Evolutionary conservation across 2,329 filamentous ascomycete species (phyloP), one percentile per base, ranked within the genome.

Genomic region (Parafenestella ontariensis): DNA sequence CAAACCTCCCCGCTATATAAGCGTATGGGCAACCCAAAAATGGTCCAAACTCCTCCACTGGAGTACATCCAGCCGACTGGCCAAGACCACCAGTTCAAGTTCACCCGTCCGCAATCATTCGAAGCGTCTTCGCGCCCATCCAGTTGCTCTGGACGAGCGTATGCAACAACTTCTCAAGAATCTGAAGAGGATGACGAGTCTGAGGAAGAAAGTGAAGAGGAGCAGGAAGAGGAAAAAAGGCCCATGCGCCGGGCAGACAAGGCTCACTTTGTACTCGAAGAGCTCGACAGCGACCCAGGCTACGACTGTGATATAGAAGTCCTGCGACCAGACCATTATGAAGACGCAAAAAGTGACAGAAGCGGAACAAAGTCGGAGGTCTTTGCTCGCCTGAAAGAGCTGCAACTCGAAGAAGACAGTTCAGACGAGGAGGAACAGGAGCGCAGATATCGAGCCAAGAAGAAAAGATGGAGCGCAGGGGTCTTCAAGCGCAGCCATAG

Each of bases 401-500:
- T 79, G 33, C 65, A 74, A 24, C 73, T 77, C 49, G 58, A 67
- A 18, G 66, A 62, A 54, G 68, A 67, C 13, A 71, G 68, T n/a
- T 68, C 71, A 8, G 68, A 72, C 41, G 68, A 76, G 42, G 70
- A 73, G 23, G 59, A 68, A 34, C n/a, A 15, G 46, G 61, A 68
- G 52, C 58, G 67, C 20, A 68, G 62, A 34, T 72, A 73, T 42
- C 52, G 59, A 50, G 66, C 64, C 34, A 77, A 76, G 56, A 78
- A 77, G 59, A 76, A 78, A 55, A 68, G 74, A 36, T 78, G 76
- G 72, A 78, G 77, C 42, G 66, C 71, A 20, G 74, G 77, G 8
- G 66, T 73, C 39, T 79, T 76, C 68, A 82, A 82, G 62, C 75
- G 80, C 40, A 78, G 69, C 41, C 75, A 81, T 65, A 79, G 76